These are phyloP conservation scores for Plantago elongata DNA, from an alignment of 257 asterid genomes.

Conservation along the genomic window DNA sequence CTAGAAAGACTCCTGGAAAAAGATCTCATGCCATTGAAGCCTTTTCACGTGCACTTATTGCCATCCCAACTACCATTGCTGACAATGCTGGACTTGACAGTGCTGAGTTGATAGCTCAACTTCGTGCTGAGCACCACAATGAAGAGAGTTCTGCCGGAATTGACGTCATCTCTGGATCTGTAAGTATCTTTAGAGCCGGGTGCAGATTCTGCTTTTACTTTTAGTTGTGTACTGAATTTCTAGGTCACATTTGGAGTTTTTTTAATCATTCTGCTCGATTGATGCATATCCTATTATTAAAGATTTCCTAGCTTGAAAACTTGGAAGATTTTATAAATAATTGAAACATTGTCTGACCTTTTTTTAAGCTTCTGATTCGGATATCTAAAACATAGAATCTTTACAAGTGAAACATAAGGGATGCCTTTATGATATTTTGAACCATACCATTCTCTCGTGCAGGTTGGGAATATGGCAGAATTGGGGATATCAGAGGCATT, in stretches of 20 bases:
- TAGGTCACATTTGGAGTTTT: no score
- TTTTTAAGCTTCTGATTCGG: no score
- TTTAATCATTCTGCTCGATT: no score
- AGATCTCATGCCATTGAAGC: constrained; percentile 90
- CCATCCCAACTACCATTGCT: constrained; percentile 85
- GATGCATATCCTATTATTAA: no score
- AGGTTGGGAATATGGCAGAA: constrained; percentile 84
- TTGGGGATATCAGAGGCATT: constrained; percentile 76
- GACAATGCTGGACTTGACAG: constrained; percentile 93
- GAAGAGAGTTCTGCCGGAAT: constrained; percentile 75
- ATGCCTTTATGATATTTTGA: background rate
- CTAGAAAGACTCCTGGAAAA: constrained; percentile 86
- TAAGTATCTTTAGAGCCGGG: constrained; percentile 30
- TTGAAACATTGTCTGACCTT: no score
- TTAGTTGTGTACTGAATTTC: no score
- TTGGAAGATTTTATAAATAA: no score
- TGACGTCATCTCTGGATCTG: constrained; percentile 83
- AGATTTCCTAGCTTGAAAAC: no score
- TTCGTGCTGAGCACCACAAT: constrained; percentile 89
- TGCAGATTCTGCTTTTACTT: no score
- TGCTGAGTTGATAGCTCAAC: constrained; percentile 80
- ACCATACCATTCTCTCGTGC: constrained; percentile 8
- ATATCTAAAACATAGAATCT: no score
- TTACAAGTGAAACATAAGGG: background rate
- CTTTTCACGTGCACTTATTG: constrained; percentile 72